Base-by-base conservation (phyloP, 139 green algal genomes). In the Coccomyxa sp. region DNA sequence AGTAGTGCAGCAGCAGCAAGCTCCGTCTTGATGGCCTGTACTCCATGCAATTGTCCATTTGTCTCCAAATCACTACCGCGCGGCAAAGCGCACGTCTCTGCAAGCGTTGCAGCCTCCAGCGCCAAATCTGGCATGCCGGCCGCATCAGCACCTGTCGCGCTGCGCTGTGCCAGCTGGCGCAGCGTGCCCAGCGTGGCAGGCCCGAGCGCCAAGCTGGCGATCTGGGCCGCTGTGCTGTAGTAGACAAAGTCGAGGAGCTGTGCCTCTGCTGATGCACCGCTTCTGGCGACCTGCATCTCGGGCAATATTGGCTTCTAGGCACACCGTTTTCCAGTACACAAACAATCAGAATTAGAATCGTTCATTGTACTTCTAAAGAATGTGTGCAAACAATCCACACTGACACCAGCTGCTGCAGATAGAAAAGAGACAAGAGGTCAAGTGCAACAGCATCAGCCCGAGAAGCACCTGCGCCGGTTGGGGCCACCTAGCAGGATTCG, bases 91-190 rank as follows among this genome's bases (percentile, higher is more conserved):
- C 38, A 28, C 74, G 38, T 32, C 30, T 80, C 31, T 59, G 76
- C 76, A 51, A 81, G 45, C 18, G 0, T 1, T 21, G 83, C 77
- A 11, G 82, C 58, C 28, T 83, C 58, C 67, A 88, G 67, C 10
- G 77, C 85, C 67, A 83, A 51, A 11, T 66, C 51, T 18, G 85
- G 80, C 10, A 79, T 63, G 58, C 84, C 84, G 60, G 58, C 58
- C 75, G 58, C 71, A 30, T 80, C 76, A 25, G 68, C 10, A 1
- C 13, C 76, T 11, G 27, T 21, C 21, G 79, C 51, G 10, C 31
- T 30, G 25, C 32, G 71, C 21, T 30, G 11, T 13, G 85, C 67
- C 58, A 85, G 66, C 79, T 68, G 17, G 28, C 15, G 31, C 79
- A 90, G 79, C 82, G 82, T 59, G 0, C 63, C 78, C 66, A 85